phyloP scores from a whole-genome alignment of 2,329 filamentous ascomycete genomes.

The Colletotrichum spaethianum region DNA sequence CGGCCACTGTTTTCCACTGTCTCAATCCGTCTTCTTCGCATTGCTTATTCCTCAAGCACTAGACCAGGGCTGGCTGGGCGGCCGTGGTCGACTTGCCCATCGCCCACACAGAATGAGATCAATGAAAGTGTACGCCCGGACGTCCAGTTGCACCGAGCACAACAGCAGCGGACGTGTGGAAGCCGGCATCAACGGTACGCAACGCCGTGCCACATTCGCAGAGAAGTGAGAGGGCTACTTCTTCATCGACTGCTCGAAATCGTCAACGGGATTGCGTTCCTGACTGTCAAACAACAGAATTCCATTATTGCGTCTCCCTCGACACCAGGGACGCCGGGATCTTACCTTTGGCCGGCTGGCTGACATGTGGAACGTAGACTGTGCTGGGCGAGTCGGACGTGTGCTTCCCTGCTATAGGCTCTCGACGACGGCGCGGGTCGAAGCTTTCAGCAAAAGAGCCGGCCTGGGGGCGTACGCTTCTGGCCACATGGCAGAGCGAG shows the following conservation, averaged over 20 bases:
- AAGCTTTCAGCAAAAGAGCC: slow-evolving; percentile 18
- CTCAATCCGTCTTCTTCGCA: slow-evolving; percentile 20
- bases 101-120: neutral
- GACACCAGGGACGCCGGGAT: neutral
- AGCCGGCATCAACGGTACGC: slow-evolving; percentile 26
- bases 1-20: slow-evolving; percentile 25
- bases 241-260: neutral
- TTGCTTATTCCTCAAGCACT: slow-evolving; percentile 34
- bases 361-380: neutral
- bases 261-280: slow-evolving; percentile 4
- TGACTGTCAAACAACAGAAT: slow-evolving; percentile 13
- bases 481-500: slow-evolving; percentile 33
- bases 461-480: slow-evolving; percentile 4
- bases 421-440: slow-evolving; percentile 9
- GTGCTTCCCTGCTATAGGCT: neutral
- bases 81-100: slow-evolving; percentile 6
- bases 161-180: slow-evolving; percentile 31
- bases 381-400: neutral
- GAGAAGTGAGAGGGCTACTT: neutral
- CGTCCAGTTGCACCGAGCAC: slow-evolving; percentile 24
- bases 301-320: slow-evolving; percentile 9
- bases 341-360: neutral
- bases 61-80: slow-evolving; percentile 12
- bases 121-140: slow-evolving; percentile 5
- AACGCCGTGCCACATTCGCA: slow-evolving; percentile 7